Percentiles rank a stretch among this genome's conserved stretches.
phyloP scores from a whole-genome alignment of 2,329 filamentous ascomycete species.

The Trichoderma harzianum region DNA sequence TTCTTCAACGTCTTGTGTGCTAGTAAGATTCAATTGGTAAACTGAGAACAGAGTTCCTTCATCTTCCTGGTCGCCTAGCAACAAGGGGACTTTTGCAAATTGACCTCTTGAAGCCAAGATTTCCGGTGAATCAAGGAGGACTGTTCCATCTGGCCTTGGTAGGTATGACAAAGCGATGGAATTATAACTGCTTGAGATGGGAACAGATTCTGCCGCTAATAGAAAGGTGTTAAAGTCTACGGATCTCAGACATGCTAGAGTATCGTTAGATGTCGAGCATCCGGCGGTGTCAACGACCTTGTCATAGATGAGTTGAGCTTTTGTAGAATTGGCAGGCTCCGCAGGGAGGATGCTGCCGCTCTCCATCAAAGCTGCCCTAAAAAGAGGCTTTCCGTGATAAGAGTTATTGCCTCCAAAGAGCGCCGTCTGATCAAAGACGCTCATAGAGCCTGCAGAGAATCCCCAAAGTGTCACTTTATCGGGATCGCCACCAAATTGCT shows the following conservation, averaged over 20 bases:
- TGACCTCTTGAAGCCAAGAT: slow-evolving; percentile 45
- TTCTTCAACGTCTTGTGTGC: no score
- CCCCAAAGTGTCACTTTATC: slow-evolving; percentile 75
- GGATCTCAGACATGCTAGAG: no score
- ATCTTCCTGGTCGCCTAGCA: no score
- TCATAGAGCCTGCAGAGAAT: slow-evolving; percentile 68
- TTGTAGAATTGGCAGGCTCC: no score
- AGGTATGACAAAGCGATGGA: slow-evolving; percentile 70
- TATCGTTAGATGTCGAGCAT: no score
- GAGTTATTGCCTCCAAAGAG: slow-evolving; percentile 68
- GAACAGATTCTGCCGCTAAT: slow-evolving; percentile 66
- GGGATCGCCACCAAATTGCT: no score
- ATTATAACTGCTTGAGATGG: slow-evolving; percentile 62
- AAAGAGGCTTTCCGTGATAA: slow-evolving; percentile 65
- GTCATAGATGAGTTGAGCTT: no score
- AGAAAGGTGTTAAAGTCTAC: slow-evolving; percentile 32
- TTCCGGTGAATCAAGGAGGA: slow-evolving; percentile 62
- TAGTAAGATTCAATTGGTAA: no score
- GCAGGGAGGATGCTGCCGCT: no score
- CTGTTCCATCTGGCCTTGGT: slow-evolving; percentile 66
- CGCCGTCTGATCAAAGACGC: slow-evolving; percentile 71
- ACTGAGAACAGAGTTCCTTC: no score
- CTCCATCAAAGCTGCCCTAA: no score
- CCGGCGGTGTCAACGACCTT: no score
- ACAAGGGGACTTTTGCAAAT: slow-evolving; percentile 32